phyloP scores from a whole-genome alignment of 176 grass and related monocot species.

The Hsuehochloa calcarea region DNA sequence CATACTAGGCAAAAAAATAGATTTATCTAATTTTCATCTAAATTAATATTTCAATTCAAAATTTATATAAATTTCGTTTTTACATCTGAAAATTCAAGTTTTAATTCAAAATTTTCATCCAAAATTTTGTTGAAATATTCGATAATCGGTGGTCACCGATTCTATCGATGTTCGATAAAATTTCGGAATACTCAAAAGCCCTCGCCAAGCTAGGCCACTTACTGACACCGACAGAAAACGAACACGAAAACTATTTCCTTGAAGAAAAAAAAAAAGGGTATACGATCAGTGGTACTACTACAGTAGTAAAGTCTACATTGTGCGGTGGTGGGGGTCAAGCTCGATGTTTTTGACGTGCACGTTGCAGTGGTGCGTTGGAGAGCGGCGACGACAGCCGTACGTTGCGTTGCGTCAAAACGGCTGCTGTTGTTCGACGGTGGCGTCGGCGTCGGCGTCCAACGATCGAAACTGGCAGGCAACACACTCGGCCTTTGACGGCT shows the following conservation, averaged over 20 bases:
- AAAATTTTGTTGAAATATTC: too few relatives aligned
- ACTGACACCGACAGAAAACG: background rate
- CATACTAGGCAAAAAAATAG: too few relatives aligned
- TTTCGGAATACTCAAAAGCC: too few relatives aligned
- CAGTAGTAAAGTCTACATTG: background rate
- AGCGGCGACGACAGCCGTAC: background rate
- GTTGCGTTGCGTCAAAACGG: background rate
- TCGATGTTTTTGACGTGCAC: constrained; percentile 32
- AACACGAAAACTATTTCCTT: background rate
- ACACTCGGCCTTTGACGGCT: background rate
- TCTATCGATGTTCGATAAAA: too few relatives aligned
- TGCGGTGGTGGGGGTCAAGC: constrained; percentile 7
- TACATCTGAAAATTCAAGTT: too few relatives aligned
- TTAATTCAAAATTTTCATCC: too few relatives aligned
- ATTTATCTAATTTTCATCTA: too few relatives aligned
- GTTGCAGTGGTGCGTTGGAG: background rate
- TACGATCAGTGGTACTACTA: background rate
- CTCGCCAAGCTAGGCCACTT: background rate
- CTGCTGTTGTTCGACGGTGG: background rate
- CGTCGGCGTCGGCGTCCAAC: constrained; percentile 13
- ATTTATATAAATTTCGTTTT: too few relatives aligned
- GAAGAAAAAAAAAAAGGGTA: background rate
- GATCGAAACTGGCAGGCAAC: constrained; percentile 22
- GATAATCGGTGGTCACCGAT: too few relatives aligned
- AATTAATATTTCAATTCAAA: too few relatives aligned